These are phyloP conservation scores for Chrysosporium queenslandicum DNA, from an alignment of 2,329 filamentous ascomycete species.

Conservation along the genomic window DNA sequence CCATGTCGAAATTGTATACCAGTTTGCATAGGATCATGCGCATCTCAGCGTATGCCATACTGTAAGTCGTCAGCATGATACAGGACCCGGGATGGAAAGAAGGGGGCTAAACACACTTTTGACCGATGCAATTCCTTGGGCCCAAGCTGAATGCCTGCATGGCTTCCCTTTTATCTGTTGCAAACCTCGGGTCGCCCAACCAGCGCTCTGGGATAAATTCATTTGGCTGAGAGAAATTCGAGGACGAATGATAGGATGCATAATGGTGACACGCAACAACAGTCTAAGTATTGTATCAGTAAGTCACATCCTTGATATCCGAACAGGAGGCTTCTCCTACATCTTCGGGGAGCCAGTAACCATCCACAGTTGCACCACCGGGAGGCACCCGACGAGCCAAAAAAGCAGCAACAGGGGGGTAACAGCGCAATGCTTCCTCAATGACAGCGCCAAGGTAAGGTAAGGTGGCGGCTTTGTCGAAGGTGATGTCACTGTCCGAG, in stretches of 20 bases:
- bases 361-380: constrained; percentile 16
- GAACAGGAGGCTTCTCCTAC: not conserved
- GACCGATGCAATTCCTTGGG: constrained; percentile 18
- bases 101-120: not conserved
- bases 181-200: constrained; percentile 13
- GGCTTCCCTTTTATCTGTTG: constrained; percentile 14
- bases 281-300: constrained; percentile 1
- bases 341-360: constrained; percentile 17
- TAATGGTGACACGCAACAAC: constrained; percentile 17
- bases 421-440: constrained; percentile 20
- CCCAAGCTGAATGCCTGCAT: constrained; percentile 18
- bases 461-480: constrained; percentile 10
- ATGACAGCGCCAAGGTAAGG: constrained; percentile 20
- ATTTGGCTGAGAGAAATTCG: constrained; percentile 19
- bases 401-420: constrained; percentile 19
- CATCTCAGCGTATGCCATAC: constrained; percentile 20
- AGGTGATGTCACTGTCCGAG: constrained; percentile 12
- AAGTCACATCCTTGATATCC: not conserved
- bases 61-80: not conserved
- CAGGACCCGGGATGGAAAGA: not conserved
- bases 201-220: constrained; percentile 21
- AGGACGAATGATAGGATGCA: constrained; percentile 11
- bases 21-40: constrained; percentile 18
- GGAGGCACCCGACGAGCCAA: constrained; percentile 10
- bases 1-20: constrained; percentile 22